Evolutionary conservation across 306 rosid species (phyloP).

Genomic region (Sicyos edulis): DNA sequence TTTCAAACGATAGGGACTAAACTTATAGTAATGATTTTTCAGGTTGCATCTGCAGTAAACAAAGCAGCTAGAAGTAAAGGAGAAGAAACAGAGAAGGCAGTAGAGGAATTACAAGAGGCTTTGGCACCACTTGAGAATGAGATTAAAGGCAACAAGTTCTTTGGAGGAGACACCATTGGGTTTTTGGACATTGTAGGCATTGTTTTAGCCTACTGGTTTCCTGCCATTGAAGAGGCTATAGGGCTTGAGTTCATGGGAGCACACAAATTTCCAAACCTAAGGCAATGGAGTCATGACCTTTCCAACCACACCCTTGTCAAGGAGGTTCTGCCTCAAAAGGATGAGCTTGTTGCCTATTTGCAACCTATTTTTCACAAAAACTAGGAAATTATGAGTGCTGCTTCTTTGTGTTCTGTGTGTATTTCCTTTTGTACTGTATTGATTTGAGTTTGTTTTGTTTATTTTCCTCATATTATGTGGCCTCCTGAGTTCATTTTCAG

Average conservation of each 20-base stretch:
- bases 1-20: no score
- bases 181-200: not conserved
- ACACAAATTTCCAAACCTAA: constrained; percentile 32
- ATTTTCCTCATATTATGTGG: no score
- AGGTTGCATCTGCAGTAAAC: constrained; percentile 2
- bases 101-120: not conserved
- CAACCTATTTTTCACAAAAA: no score
- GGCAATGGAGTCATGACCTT: constrained; percentile 25
- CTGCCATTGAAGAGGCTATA: constrained; percentile 30
- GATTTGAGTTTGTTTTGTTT: no score
- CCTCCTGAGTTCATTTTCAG: no score
- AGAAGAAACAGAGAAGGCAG: constrained; percentile 31
- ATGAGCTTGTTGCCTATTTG: no score
- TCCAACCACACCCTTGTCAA: constrained; percentile 22
- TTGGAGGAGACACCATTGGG: not conserved
- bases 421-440: no score
- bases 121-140: not conserved
- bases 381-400: no score
- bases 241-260: constrained; percentile 26
- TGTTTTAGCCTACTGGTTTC: not conserved
- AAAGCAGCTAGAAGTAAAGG: constrained; percentile 21
- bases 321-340: constrained; percentile 29
- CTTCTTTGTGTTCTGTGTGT: no score
- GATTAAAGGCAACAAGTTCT: not conserved
- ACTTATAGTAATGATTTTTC: no score